phyloP scores from a whole-genome alignment of 805 yeast species.

The Monosporozyma aquatica region DNA sequence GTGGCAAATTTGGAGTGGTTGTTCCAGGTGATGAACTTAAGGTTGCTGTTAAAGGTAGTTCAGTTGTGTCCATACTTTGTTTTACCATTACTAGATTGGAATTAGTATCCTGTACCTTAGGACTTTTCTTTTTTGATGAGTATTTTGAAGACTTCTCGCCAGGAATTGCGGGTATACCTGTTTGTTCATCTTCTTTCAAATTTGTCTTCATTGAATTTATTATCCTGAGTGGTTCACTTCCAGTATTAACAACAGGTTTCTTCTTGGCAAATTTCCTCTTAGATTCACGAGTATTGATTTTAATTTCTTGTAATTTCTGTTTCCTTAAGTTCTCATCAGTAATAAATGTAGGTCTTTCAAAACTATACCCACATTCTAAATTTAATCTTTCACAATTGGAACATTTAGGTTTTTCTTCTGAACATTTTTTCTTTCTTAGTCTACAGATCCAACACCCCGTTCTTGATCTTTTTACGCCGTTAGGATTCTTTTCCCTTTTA shows the following conservation, averaged over 20 bases:
- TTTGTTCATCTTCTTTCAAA: background rate
- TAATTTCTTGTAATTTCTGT: conserved; percentile 42
- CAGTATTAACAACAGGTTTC: conserved; percentile 13
- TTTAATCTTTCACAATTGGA: conserved; percentile 48
- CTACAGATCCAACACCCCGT: conserved; percentile 77
- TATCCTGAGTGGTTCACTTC: background rate
- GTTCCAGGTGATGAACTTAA: no score
- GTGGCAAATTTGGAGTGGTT: no score
- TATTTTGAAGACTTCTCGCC: no score
- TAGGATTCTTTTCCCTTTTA: background rate
- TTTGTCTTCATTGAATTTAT: conserved; percentile 1
- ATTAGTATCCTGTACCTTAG: no score
- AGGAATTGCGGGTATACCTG: no score
- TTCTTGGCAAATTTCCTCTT: conserved; percentile 33
- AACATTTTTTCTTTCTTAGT: conserved; percentile 61
- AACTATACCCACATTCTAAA: conserved; percentile 47
- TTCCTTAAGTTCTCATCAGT: conserved; percentile 34
- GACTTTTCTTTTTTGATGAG: no score
- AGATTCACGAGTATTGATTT: conserved; percentile 36
- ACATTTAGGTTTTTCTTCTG: conserved; percentile 57
- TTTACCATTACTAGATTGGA: no score
- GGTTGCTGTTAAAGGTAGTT: no score
- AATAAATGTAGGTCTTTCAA: conserved; percentile 48
- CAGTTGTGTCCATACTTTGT: no score
- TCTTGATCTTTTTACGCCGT: conserved; percentile 34